Conservation (phyloP, 148 eudicot species). For the Limonium bicolor region DNA sequence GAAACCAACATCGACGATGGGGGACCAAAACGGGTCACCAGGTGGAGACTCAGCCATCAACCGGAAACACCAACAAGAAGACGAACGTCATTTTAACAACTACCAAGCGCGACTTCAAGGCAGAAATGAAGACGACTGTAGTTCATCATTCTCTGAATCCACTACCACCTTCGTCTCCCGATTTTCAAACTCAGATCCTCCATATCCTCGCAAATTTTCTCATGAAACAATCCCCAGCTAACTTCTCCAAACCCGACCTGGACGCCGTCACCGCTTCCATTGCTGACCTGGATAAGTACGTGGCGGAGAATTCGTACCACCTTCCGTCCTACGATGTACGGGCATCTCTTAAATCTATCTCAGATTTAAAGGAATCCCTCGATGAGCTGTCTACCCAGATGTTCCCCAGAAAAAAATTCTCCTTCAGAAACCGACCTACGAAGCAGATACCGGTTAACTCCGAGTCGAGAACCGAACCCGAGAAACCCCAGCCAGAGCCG, state of each 20-base stretch:
- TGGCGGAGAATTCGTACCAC: conserved; percentile 63
- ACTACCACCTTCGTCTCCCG: conserved; percentile 42
- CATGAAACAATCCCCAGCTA: conserved; percentile 21
- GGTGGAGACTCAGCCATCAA: conserved; percentile 11
- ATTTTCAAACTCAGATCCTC: conserved; percentile 38
- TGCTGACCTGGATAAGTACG: conserved; percentile 43
- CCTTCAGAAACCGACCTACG: conserved; percentile 37
- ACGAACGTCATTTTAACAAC: conserved; percentile 57
- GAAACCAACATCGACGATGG: too few relatives aligned
- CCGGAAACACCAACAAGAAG: conserved; percentile 53
- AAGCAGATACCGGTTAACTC: conserved; percentile 13
- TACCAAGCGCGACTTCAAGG: conserved; percentile 26
- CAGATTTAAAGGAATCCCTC: conserved; percentile 38
- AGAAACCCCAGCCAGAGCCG: conserved; percentile 8
- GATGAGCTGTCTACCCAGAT: conserved; percentile 25
- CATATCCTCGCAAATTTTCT: conserved; percentile 24
- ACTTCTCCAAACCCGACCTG: conserved; percentile 21
- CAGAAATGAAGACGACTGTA: conserved; percentile 14
- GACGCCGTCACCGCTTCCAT: conserved; percentile 26
- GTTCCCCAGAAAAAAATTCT: conserved; percentile 53
- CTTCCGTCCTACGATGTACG: conserved; percentile 71
- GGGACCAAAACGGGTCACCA: too few relatives aligned
- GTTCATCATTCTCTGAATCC: conserved; percentile 29
- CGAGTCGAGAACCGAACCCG: conserved; percentile 3
- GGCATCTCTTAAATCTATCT: conserved; percentile 39